A percentile compares a stretch with the other conserved stretches of the same genome.
phyloP scores from a whole-genome alignment of 805 yeast species.

The Candida xiaguanensis region DNA sequence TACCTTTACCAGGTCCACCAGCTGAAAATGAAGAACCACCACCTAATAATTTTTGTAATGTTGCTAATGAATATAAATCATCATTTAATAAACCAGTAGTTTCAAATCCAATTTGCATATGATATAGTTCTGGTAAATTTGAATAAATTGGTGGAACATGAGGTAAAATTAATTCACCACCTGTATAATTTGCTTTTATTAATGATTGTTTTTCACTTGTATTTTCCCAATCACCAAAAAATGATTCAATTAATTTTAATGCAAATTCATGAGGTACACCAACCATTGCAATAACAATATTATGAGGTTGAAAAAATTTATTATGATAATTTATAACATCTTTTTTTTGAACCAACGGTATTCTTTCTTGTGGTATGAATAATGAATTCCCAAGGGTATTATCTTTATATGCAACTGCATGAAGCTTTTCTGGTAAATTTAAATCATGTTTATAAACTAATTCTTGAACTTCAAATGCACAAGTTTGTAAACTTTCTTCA shows the following conservation, averaged over 20 bases:
- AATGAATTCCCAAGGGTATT: conserved; percentile 84
- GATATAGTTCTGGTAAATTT: conserved; percentile 73
- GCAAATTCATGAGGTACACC: conserved; percentile 78
- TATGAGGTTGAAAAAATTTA: conserved; percentile 70
- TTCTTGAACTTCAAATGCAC: conserved; percentile 79
- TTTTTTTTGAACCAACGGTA: conserved; percentile 50
- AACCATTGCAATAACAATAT: conserved; percentile 79
- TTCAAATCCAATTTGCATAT: conserved; percentile 83
- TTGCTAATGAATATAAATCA: conserved; percentile 87
- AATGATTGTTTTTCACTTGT: conserved; percentile 19
- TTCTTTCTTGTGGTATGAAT: conserved; percentile 69
- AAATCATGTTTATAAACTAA: conserved; percentile 80
- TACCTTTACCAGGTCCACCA: conserved; percentile 99
- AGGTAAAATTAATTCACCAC: conserved; percentile 42
- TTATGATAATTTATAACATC: conserved; percentile 59
- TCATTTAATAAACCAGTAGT: conserved; percentile 80
- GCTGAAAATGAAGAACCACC: conserved; percentile 98
- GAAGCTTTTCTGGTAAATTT: conserved; percentile 85
- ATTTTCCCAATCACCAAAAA: conserved; percentile 58
- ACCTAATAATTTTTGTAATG: conserved; percentile 84
- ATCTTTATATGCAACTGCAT: conserved; percentile 69
- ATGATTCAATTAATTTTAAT: conserved; percentile 53
- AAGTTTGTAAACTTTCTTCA: conserved; percentile 58
- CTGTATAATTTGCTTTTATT: conserved; percentile 60
- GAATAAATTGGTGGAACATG: conserved; percentile 36